A percentile compares a stretch with the other conserved stretches of the same genome.
These are phyloP conservation scores for Stenocarpella maydis DNA, from an alignment of 2,329 filamentous ascomycete species.

Conservation along the genomic window DNA sequence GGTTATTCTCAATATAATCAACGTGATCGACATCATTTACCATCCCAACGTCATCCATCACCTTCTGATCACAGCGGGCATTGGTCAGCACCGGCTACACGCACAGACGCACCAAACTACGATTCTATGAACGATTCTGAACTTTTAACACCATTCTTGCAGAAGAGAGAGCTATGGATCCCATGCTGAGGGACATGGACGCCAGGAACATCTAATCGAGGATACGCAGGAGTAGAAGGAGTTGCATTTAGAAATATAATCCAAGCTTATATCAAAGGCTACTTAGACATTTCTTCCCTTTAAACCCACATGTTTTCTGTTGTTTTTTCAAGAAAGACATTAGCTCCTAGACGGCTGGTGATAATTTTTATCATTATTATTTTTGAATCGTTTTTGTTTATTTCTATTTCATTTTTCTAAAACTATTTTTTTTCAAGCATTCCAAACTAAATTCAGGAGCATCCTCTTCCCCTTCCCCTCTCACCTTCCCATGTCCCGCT, in stretches of 20 bases:
- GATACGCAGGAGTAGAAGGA: not conserved
- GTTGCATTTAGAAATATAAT: not conserved
- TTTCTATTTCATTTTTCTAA: no score
- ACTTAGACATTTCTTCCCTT: not conserved
- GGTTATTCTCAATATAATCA: no score
- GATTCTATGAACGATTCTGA: not conserved
- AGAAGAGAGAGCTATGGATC: conserved; percentile 16
- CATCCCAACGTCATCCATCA: not conserved
- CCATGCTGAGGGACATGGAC: conserved; percentile 2
- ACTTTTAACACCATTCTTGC: not conserved
- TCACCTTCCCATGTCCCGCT: no score
- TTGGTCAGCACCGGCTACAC: not conserved
- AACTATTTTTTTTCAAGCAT: no score
- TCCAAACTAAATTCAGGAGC: no score
- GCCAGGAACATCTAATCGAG: not conserved
- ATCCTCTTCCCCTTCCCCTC: no score
- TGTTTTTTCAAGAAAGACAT: no score
- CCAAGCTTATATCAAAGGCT: not conserved
- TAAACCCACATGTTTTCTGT: not conserved
- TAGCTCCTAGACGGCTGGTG: no score
- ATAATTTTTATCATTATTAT: no score
- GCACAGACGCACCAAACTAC: not conserved
- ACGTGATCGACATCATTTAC: no score
- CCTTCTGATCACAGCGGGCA: not conserved
- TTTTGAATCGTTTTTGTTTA: no score